Conservation (phyloP, 139 green algal species). For the Edaphochlamys debaryana region DNA sequence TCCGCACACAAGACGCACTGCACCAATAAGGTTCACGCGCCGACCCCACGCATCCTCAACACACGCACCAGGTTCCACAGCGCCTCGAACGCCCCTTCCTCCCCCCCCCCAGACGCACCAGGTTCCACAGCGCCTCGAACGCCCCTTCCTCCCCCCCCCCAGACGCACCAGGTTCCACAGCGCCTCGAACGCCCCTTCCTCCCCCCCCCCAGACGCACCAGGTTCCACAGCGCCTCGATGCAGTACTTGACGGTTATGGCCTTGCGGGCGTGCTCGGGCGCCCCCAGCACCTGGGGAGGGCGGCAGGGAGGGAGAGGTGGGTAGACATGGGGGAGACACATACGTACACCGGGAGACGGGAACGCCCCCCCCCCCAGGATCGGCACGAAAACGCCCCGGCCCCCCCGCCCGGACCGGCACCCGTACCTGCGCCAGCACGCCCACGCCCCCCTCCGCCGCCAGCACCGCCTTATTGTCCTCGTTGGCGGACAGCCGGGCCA, state of each 20-base stretch:
- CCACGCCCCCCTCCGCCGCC: constrained; percentile 11
- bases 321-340: too few relatives aligned
- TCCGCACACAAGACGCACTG: too few relatives aligned
- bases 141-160: not conserved
- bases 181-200: not conserved
- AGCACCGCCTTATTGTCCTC: constrained; percentile 52
- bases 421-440: constrained; percentile 18
- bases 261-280: constrained; percentile 15
- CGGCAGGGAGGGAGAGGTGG: too few relatives aligned
- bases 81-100: too few relatives aligned
- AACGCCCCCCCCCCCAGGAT: too few relatives aligned
- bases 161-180: constrained; percentile 24
- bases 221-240: constrained; percentile 42
- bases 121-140: not conserved
- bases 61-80: too few relatives aligned
- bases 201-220: constrained; percentile 5
- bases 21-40: too few relatives aligned
- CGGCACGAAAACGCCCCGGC: too few relatives aligned
- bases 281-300: constrained; percentile 38
- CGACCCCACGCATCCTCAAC: too few relatives aligned
- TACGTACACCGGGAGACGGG: too few relatives aligned
- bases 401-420: too few relatives aligned
- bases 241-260: constrained; percentile 42
- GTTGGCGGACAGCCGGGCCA: constrained; percentile 42
- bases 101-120: too few relatives aligned